Conservation (phyloP, 169 alveolate genomes). For the Plasmodium vivax region DNA sequence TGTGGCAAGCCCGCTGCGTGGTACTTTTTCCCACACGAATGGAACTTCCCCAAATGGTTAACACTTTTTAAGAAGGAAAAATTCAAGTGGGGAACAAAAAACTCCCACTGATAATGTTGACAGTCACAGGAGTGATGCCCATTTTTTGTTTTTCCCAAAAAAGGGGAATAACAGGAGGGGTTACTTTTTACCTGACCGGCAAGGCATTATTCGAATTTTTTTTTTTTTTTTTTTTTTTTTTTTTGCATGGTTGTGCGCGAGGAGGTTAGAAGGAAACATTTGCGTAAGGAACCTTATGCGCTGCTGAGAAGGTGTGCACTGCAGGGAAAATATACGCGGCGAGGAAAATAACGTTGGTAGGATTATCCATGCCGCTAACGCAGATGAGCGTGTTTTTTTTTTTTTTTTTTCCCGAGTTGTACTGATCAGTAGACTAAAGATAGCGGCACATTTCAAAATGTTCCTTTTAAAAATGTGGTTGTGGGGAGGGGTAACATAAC, state of each 20-base stretch:
- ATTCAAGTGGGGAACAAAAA: background rate
- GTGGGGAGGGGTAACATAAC: background rate
- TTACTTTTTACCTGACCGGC: constrained; percentile 3
- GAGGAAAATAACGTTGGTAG: background rate
- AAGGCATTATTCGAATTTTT: background rate
- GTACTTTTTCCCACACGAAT: background rate
- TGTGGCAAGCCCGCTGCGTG: constrained; percentile 11
- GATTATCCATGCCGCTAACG: background rate
- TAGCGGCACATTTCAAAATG: background rate
- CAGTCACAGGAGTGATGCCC: background rate
- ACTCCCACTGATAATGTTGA: background rate
- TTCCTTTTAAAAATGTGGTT: background rate
- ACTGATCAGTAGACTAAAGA: background rate
- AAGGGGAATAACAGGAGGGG: background rate
- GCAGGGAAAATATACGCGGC: background rate
- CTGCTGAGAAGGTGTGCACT: background rate
- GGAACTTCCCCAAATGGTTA: background rate
- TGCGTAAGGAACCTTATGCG: background rate
- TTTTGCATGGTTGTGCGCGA: constrained; percentile 19
- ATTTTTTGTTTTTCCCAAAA: background rate
- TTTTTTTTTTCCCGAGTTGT: background rate
- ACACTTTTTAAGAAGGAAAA: background rate
- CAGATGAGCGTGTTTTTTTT: background rate
- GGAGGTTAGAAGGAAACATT: background rate
- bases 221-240: constrained; percentile 12